These are phyloP conservation scores for Prunus mume DNA, from an alignment of 306 rosid genomes.

Conservation along the genomic window DNA sequence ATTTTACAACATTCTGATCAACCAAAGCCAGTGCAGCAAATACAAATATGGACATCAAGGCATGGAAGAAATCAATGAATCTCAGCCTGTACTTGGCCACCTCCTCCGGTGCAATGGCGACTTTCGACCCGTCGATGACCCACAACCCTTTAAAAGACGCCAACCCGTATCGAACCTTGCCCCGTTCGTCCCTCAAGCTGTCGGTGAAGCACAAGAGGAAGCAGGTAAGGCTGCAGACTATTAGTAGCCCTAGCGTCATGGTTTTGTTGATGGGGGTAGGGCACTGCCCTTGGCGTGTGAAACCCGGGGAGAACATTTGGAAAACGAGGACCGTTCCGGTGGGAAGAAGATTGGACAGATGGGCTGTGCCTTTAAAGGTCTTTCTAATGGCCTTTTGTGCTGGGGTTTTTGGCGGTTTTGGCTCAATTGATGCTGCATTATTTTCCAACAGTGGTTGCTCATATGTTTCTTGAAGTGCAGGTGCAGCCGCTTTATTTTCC, in stretches of 20 bases:
- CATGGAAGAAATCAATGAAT: slow-evolving; percentile 63
- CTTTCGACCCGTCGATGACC: slow-evolving; percentile 61
- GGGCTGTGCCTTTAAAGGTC: slow-evolving; percentile 68
- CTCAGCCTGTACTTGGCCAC: slow-evolving; percentile 45
- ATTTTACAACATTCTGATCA: slow-evolving; percentile 60
- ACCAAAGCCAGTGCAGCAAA: slow-evolving; percentile 69
- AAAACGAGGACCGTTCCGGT: slow-evolving; percentile 68
- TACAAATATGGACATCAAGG: slow-evolving; percentile 52
- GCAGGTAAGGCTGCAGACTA: slow-evolving; percentile 50
- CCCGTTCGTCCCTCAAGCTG: slow-evolving; percentile 58
- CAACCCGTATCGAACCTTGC: slow-evolving; percentile 66
- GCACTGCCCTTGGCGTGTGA: slow-evolving; percentile 65
- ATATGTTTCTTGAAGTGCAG: not conserved
- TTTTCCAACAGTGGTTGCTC: slow-evolving; percentile 36
- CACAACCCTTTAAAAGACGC: slow-evolving; percentile 65
- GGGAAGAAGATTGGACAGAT: slow-evolving; percentile 69
- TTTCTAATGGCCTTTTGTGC: slow-evolving; percentile 57
- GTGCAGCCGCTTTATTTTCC: too few relatives aligned
- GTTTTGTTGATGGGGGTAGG: slow-evolving; percentile 33
- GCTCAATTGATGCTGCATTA: not conserved
- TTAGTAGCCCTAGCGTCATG: slow-evolving; percentile 46
- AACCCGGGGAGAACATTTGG: slow-evolving; percentile 54
- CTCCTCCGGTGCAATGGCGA: slow-evolving; percentile 30
- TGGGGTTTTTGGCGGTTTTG: slow-evolving; percentile 46
- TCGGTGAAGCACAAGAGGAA: slow-evolving; percentile 63